phyloP scores from a whole-genome alignment of 2,329 filamentous ascomycete species.

The Keithomyces neogunnii region DNA sequence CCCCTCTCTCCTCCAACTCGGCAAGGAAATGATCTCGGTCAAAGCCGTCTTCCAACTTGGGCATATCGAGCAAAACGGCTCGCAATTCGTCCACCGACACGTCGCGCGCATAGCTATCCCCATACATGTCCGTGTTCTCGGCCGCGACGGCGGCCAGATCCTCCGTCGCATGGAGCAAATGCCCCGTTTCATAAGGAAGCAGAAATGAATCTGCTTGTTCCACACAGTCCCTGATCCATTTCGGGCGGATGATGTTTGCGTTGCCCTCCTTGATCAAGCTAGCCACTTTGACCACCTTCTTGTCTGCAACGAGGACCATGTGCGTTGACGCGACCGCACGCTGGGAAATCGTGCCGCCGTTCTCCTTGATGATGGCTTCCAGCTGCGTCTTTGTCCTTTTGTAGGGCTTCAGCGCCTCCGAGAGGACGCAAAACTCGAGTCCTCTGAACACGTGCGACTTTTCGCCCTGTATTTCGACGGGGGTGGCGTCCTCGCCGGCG shows the following conservation, averaged over 20 bases:
- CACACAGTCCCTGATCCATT: conserved; percentile 80
- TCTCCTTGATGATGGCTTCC: conserved; percentile 71
- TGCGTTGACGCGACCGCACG: conserved; percentile 51
- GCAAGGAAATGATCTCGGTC: conserved; percentile 38
- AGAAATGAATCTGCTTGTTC: conserved; percentile 49
- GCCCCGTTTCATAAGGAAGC: conserved; percentile 51
- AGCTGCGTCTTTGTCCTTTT: conserved; percentile 74
- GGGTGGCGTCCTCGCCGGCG: conserved; percentile 52
- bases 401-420: conserved; percentile 58
- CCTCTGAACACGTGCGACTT: conserved; percentile 63
- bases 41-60: conserved; percentile 33
- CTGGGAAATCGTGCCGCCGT: conserved; percentile 75
- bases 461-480: conserved; percentile 42
- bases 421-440: conserved; percentile 75
- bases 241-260: conserved; percentile 65
- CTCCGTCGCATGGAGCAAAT: conserved; percentile 64
- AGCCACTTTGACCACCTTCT: conserved; percentile 71
- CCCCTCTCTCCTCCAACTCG: conserved; percentile 48
- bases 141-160: conserved; percentile 45
- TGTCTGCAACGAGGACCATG: conserved; percentile 72
- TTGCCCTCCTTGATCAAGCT: conserved; percentile 67
- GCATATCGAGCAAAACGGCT: conserved; percentile 40
- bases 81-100: conserved; percentile 55
- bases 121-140: conserved; percentile 63
- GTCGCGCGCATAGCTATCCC: conserved; percentile 76